Evolutionary conservation across 2,329 filamentous ascomycete species (phyloP).

Genomic region (Alternaria arborescens): DNA sequence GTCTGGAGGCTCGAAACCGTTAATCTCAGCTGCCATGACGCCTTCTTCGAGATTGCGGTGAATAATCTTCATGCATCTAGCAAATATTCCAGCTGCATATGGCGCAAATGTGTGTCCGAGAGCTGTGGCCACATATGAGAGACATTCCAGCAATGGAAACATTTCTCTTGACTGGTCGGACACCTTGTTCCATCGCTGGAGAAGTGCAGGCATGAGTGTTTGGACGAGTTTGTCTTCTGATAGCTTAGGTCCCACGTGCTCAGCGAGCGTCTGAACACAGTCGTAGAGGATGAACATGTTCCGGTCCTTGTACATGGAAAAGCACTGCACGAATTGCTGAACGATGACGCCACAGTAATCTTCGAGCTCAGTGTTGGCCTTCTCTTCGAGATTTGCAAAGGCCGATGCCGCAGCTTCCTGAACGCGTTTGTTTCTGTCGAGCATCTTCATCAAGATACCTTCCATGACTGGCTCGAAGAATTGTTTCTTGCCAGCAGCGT

Average conservation of each 20-base stretch:
- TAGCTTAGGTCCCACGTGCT: constrained; percentile 84
- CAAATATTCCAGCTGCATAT: constrained; percentile 87
- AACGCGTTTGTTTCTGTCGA: constrained; percentile 97
- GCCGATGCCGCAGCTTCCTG: constrained; percentile 96
- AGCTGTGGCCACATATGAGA: constrained; percentile 91
- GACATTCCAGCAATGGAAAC: constrained; percentile 93
- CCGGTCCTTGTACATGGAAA: constrained; percentile 94
- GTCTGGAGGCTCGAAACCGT: constrained; percentile 78
- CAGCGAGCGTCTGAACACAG: constrained; percentile 95
- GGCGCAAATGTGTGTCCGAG: constrained; percentile 83
- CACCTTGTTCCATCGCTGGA: constrained; percentile 86
- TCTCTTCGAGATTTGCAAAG: constrained; percentile 95
- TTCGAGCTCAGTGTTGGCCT: constrained; percentile 79
- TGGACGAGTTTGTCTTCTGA: constrained; percentile 82
- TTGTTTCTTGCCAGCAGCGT: constrained; percentile 72
- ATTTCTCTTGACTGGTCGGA: constrained; percentile 90
- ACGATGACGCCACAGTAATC: constrained; percentile 92
- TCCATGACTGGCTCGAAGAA: constrained; percentile 98
- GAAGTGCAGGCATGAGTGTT: constrained; percentile 90
- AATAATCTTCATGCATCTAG: constrained; percentile 88
- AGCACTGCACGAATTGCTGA: constrained; percentile 90
- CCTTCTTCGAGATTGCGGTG: constrained; percentile 88
- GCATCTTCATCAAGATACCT: constrained; percentile 90
- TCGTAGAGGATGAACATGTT: constrained; percentile 99
- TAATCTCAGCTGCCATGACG: constrained; percentile 73